Percentiles rank a stretch among this genome's conserved stretches.
Conservation (phyloP, 2,329 filamentous ascomycete species). For the Cryphonectria naterciae region DNA sequence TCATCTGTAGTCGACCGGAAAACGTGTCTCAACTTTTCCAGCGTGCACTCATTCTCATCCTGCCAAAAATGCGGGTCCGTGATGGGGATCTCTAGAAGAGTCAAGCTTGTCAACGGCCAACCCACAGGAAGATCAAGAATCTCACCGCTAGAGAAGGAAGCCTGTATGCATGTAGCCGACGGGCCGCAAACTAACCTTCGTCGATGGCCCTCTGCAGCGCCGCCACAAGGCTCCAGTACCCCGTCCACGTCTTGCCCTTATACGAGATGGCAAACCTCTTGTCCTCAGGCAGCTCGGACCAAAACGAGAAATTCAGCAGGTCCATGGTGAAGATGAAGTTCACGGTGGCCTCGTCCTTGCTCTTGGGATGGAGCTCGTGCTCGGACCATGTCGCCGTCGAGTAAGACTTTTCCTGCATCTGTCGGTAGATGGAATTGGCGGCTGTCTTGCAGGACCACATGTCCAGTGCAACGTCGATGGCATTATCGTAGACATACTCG, state of each 20-base stretch:
- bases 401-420: conserved; percentile 85
- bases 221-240: conserved; percentile 94
- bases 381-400: conserved; percentile 84
- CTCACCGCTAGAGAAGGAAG: conserved; percentile 11
- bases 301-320: conserved; percentile 94
- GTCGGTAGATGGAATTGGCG: conserved; percentile 74
- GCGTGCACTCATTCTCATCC: conserved; percentile 73
- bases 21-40: conserved; percentile 73
- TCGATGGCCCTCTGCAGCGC: conserved; percentile 84
- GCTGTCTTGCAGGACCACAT: conserved; percentile 82
- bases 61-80: conserved; percentile 88
- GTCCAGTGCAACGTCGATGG: conserved; percentile 89
- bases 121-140: conserved; percentile 26
- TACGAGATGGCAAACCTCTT: conserved; percentile 86
- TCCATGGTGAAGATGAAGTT: conserved; percentile 98
- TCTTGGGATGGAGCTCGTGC: conserved; percentile 86
- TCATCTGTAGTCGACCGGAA: conserved; percentile 88
- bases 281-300: conserved; percentile 73
- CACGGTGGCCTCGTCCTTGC: conserved; percentile 77
- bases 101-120: conserved; percentile 15
- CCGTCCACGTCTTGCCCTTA: conserved; percentile 80
- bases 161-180: not conserved
- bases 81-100: conserved; percentile 73
- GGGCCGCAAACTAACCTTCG: conserved; percentile 63
- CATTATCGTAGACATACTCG: conserved; percentile 87